These are phyloP conservation scores for Hypoxylon sp. DNA, from an alignment of 2,329 filamentous ascomycete species.

Conservation along the genomic window DNA sequence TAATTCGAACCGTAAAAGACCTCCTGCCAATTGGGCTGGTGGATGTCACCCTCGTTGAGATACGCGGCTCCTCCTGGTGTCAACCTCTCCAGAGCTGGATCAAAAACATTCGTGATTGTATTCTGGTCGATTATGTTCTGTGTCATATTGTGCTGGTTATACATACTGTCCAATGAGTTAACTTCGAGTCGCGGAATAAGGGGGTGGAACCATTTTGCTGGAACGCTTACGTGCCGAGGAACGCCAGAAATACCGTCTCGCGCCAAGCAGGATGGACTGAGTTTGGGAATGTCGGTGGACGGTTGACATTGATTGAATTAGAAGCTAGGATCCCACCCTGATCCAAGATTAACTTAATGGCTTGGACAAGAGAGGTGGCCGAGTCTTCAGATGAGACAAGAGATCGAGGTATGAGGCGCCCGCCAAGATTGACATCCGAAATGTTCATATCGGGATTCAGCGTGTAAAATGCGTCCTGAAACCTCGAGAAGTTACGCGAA, in stretches of 20 bases:
- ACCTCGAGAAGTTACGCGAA: constrained; percentile 17
- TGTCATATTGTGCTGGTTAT: constrained; percentile 9
- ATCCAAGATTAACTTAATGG: constrained; percentile 42
- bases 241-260: constrained; percentile 43
- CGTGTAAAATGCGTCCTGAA: constrained; percentile 28
- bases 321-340: constrained; percentile 42
- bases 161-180: constrained; percentile 2
- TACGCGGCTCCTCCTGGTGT: constrained; percentile 19
- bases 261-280: constrained; percentile 47
- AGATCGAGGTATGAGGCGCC: constrained; percentile 25
- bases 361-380: constrained; percentile 37
- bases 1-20: constrained; percentile 60
- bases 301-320: constrained; percentile 42
- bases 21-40: constrained; percentile 32
- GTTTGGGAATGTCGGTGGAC: constrained; percentile 38
- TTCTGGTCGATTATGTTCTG: constrained; percentile 37
- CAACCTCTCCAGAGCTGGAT: constrained; percentile 26
- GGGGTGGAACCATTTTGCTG: background rate
- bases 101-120: constrained; percentile 41
- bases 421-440: constrained; percentile 28
- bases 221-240: constrained; percentile 23
- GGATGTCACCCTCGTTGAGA: constrained; percentile 32
- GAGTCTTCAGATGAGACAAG: constrained; percentile 5
- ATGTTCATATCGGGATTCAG: constrained; percentile 24
- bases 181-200: background rate